phyloP scores from a whole-genome alignment of 257 asterid species.

The Striga asiatica region DNA sequence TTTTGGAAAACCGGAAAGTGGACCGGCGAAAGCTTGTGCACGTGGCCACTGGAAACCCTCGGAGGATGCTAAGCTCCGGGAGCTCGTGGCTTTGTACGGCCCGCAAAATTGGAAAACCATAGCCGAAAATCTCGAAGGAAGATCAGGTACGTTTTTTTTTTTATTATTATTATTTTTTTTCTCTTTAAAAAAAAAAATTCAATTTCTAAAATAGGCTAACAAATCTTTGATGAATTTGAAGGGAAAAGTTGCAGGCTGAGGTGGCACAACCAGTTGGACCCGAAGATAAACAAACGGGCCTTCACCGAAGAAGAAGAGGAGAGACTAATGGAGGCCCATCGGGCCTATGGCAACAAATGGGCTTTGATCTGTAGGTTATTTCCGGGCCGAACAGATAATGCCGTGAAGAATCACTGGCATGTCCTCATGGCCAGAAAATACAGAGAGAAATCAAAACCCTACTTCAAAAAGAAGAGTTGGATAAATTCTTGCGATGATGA shows the following conservation, averaged over 20 bases:
- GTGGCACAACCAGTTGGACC: constrained; percentile 50
- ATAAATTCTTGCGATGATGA: not conserved
- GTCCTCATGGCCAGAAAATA: constrained; percentile 35
- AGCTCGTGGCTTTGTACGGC: constrained; percentile 39
- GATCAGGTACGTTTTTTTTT: constrained; percentile 20
- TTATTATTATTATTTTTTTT: too few species aligned
- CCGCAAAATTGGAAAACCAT: constrained; percentile 61
- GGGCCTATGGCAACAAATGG: constrained; percentile 38
- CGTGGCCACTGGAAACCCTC: constrained; percentile 58
- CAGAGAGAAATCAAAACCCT: constrained; percentile 22
- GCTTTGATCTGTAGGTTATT: constrained; percentile 34
- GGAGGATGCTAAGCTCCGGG: constrained; percentile 39
- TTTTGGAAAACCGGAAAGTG: not conserved
- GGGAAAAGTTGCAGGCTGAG: constrained; percentile 55
- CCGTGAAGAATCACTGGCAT: constrained; percentile 52
- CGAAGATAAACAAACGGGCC: constrained; percentile 32
- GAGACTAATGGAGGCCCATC: constrained; percentile 31
- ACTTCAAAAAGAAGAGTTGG: constrained; percentile 14
- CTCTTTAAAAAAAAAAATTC: not conserved
- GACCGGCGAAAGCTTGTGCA: constrained; percentile 11
- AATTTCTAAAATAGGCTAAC: not conserved
- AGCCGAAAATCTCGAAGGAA: constrained; percentile 37
- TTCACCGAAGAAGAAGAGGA: constrained; percentile 40
- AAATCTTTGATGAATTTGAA: not conserved
- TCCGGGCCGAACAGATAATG: constrained; percentile 47